Conservation (phyloP, 192 early-diverging fungal species). For the Anaeromyces robustus region DNA sequence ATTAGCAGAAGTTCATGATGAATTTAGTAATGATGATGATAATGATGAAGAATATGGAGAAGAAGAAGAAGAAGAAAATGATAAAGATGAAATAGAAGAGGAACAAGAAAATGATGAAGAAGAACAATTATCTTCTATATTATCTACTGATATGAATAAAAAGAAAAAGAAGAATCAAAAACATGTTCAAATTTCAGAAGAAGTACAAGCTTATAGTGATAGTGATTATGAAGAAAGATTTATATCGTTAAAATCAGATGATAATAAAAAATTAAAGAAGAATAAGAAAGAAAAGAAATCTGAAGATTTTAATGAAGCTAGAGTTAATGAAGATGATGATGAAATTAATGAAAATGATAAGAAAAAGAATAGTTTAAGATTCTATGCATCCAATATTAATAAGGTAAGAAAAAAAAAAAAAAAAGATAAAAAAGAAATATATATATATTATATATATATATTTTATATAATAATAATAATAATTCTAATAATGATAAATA, state of each 20-base stretch:
- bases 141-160: background rate
- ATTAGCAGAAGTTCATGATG: constrained; percentile 1
- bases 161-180: background rate
- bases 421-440: no score
- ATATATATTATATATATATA: constrained; percentile 3
- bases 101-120: background rate
- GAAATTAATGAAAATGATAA: constrained; percentile 68
- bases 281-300: constrained; percentile 15
- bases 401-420: constrained; percentile 19
- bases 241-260: background rate
- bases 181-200: constrained; percentile 14
- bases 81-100: constrained; percentile 11
- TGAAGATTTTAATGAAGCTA: constrained; percentile 18
- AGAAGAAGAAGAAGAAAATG: constrained; percentile 4
- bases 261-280: background rate
- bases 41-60: constrained; percentile 5
- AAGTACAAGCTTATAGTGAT: background rate
- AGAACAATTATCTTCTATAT: background rate
- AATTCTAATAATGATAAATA: no score
- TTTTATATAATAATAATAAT: background rate
- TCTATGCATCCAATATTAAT: constrained; percentile 51
- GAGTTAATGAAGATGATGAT: constrained; percentile 14
- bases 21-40: constrained; percentile 3
- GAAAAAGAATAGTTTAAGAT: constrained; percentile 29
- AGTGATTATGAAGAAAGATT: background rate